Conservation (phyloP, 768 basidiomycete genomes). For the Sutorius australiensis region DNA sequence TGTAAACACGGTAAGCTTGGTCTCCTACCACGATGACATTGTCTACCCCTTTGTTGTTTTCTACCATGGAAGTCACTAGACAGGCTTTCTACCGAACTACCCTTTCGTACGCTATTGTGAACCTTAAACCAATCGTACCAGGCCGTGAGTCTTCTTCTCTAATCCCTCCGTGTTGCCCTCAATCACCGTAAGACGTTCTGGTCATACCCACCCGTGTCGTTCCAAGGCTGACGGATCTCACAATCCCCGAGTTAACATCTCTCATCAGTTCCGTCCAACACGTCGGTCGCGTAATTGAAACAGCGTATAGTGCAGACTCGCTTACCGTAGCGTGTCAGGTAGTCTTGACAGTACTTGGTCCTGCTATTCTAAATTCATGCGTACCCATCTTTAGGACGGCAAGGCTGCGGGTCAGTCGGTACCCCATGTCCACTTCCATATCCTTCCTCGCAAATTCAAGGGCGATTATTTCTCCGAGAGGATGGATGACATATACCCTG, state of each 20-base stretch:
- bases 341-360: slow-evolving; percentile 7
- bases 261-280: slow-evolving; percentile 76
- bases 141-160: slow-evolving; percentile 65
- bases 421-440: slow-evolving; percentile 90
- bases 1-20: slow-evolving; percentile 2
- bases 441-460: slow-evolving; percentile 74
- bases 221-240: slow-evolving; percentile 52
- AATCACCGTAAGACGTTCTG: slow-evolving; percentile 49
- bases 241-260: slow-evolving; percentile 67
- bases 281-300: slow-evolving; percentile 78
- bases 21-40: slow-evolving; percentile 4
- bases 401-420: slow-evolving; percentile 73
- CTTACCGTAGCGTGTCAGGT: slow-evolving; percentile 92
- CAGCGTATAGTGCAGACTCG: slow-evolving; percentile 75
- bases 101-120: slow-evolving; percentile 83
- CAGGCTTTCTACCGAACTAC: slow-evolving; percentile 71
- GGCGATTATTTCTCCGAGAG: slow-evolving; percentile 62
- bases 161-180: not conserved
- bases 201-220: slow-evolving; percentile 56
- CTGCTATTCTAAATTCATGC: not conserved
- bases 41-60: slow-evolving; percentile 52
- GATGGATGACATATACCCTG: slow-evolving; percentile 78
- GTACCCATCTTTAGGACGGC: slow-evolving; percentile 62
- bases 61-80: slow-evolving; percentile 72
- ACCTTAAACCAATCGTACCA: slow-evolving; percentile 90